Evolutionary conservation across 768 basidiomycete species (phyloP).

Genomic region (Pleurotus giganteus): DNA sequence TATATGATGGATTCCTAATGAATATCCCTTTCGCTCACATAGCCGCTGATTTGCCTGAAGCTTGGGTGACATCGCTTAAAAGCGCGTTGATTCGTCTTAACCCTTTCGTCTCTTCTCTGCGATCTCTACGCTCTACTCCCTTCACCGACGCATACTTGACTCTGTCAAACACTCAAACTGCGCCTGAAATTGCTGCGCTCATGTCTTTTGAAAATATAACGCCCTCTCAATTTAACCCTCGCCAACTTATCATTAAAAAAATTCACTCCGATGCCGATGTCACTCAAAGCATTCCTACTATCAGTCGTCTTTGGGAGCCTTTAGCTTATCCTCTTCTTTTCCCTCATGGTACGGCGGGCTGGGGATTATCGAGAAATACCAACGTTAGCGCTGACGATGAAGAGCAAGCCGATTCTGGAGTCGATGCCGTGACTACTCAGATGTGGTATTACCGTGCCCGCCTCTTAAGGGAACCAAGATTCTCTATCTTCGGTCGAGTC

Average conservation of each 20-base stretch:
- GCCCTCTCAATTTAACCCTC: slow-evolving; percentile 11
- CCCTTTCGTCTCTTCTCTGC: slow-evolving; percentile 13
- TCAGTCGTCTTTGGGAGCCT: slow-evolving; percentile 34
- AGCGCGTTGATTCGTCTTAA: slow-evolving; percentile 13
- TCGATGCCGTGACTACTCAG: slow-evolving; percentile 23
- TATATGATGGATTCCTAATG: slow-evolving; percentile 27
- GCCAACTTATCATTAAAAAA: slow-evolving; percentile 15
- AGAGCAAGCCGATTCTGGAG: not conserved
- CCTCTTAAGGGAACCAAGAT: slow-evolving; percentile 28
- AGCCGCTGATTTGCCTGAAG: slow-evolving; percentile 8
- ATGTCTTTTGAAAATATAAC: slow-evolving; percentile 19
- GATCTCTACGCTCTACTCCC: not conserved
- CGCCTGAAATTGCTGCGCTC: slow-evolving; percentile 24
- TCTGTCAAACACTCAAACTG: slow-evolving; percentile 18
- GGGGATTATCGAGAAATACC: slow-evolving; percentile 24
- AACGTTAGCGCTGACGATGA: no score
- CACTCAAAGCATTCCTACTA: slow-evolving; percentile 20
- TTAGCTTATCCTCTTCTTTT: slow-evolving; percentile 35
- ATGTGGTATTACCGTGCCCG: slow-evolving; percentile 30
- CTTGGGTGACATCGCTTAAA: slow-evolving; percentile 14
- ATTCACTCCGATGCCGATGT: not conserved
- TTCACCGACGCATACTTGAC: slow-evolving; percentile 11
- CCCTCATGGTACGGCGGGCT: slow-evolving; percentile 32
- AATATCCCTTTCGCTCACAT: slow-evolving; percentile 1
- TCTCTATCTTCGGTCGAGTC: slow-evolving; percentile 31